Evolutionary conservation across 1,139 yeast genomes (phyloP).

Genomic region (Hansenula sp.): DNA sequence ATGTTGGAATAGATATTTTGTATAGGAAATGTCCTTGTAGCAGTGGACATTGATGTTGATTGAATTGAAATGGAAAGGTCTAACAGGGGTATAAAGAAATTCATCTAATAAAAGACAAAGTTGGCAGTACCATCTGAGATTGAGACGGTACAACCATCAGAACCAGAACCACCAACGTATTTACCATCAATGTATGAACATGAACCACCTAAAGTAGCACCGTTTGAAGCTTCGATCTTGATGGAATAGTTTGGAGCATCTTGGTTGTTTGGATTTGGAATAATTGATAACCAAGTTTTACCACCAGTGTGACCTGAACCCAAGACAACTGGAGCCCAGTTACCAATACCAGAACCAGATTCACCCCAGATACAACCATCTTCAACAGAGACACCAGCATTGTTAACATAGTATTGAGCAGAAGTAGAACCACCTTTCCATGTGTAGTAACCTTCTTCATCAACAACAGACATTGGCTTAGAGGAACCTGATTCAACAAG

Average conservation of each 20-base stretch:
- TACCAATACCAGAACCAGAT: slow-evolving; percentile 77
- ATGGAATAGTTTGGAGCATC: slow-evolving; percentile 79
- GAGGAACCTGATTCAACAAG: slow-evolving; percentile 64
- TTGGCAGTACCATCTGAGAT: slow-evolving; percentile 77
- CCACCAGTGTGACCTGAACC: slow-evolving; percentile 89
- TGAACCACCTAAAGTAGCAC: slow-evolving; percentile 62
- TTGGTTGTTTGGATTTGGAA: slow-evolving; percentile 91
- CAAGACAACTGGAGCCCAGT: slow-evolving; percentile 96
- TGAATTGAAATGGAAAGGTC: neutral
- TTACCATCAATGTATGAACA: slow-evolving; percentile 79
- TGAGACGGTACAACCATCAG: slow-evolving; percentile 91
- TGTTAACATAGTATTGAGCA: slow-evolving; percentile 94
- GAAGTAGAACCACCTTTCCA: slow-evolving; percentile 87
- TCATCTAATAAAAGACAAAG: slow-evolving; percentile 30
- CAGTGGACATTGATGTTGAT: neutral
- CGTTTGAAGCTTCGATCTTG: slow-evolving; percentile 74
- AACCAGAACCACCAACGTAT: slow-evolving; percentile 59
- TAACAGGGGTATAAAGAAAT: neutral
- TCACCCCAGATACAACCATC: slow-evolving; percentile 96
- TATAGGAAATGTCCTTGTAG: neutral
- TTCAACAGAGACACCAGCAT: slow-evolving; percentile 85
- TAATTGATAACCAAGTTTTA: slow-evolving; percentile 79
- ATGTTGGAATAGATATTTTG: neutral
- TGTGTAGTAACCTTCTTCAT: slow-evolving; percentile 68
- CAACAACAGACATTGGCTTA: slow-evolving; percentile 72